Evolutionary conservation across 495 filamentous ascomycete genomes (phyloP), one percentile per base, ranked within the genome.

Genomic region (Terfezia boudieri): DNA sequence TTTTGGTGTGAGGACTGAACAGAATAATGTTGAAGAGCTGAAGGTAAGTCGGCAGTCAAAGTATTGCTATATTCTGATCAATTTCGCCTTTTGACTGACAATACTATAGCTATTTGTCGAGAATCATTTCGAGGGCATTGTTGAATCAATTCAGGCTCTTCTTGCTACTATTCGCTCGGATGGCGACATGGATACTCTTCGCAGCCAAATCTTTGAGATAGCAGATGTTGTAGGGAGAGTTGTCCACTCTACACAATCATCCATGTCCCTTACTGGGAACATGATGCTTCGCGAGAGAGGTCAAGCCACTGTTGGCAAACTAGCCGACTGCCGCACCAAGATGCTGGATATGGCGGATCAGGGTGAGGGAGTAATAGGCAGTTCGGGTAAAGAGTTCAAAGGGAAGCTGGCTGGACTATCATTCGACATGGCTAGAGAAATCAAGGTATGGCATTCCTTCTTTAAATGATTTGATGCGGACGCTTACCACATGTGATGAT

Each of bases 361-460:
- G 54, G 81, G 79, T 17, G 66, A 64, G 36, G 71, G 69, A 36
- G 61, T 68, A 8, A 65, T 66, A 55, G 67, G 59, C n/a, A 22
- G 56, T 50, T 55, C 60, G 23, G 60, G 61, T 17, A 69, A 77
- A 75, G 49, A 77, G 74, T 61, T 80, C 79, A 69, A 81, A 75
- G 50, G 79, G 79, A 63, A 80, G 74, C 50, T 69, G 87, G 49
- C 86, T 16, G 85, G 85, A 9, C 77, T 92, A 58, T 86, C 86
- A 16, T 93, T 93, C 67, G 83, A 86, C 69, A 81, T 90, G 62
- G 86, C 84, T 2, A 73, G 83, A 43, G 80, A 84, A 66, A 86
- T 82, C 55, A 92, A 86, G 53, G 62, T 46, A 46, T 46, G 41
- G 3, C 8, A 32, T 32, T 32, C 26, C 26, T 32, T 32, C 26